Conservation (phyloP, 2,329 filamentous ascomycete genomes). For the Thermomyces lanuginosus region DNA sequence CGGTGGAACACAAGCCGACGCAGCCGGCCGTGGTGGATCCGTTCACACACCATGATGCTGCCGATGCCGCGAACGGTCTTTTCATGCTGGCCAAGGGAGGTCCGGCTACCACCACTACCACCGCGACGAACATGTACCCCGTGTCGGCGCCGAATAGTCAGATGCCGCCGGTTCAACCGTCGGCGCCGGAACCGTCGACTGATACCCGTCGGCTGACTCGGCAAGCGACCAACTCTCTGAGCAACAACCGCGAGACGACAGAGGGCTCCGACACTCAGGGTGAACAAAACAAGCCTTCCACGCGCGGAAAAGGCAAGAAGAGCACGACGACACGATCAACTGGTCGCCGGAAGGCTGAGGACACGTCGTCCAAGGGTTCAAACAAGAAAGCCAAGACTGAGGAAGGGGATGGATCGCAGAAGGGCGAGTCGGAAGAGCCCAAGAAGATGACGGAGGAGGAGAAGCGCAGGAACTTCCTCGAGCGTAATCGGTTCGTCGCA, state of each 20-base stretch:
- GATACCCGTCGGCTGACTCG: constrained; percentile 22
- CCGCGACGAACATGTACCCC: constrained; percentile 35
- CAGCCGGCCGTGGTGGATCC: constrained; percentile 42
- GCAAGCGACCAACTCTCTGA: constrained; percentile 31
- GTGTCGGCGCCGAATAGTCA: constrained; percentile 35
- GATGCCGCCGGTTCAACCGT: too few species aligned
- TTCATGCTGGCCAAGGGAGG: constrained; percentile 64
- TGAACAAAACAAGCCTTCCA: constrained; percentile 46
- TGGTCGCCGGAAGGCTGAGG: constrained; percentile 63
- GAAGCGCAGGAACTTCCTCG: constrained; percentile 94
- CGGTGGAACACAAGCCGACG: constrained; percentile 24
- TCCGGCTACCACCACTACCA: constrained; percentile 39
- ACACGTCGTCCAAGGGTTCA: constrained; percentile 49
- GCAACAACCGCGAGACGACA: constrained; percentile 51
- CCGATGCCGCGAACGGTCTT: constrained; percentile 86
- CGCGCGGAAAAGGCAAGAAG: constrained; percentile 55
- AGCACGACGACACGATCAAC: constrained; percentile 33
- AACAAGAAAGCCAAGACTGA: constrained; percentile 59
- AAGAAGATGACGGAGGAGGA: constrained; percentile 97
- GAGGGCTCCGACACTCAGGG: constrained; percentile 59
- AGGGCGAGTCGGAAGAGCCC: constrained; percentile 40
- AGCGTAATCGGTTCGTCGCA: constrained; percentile 68
- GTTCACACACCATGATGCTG: constrained; percentile 75
- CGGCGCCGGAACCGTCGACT: constrained; percentile 34
- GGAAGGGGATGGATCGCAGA: constrained; percentile 37